These are phyloP conservation scores for Trichopus zeylanicus DNA, from an alignment of 116 monocot genomes.

Conservation along the genomic window DNA sequence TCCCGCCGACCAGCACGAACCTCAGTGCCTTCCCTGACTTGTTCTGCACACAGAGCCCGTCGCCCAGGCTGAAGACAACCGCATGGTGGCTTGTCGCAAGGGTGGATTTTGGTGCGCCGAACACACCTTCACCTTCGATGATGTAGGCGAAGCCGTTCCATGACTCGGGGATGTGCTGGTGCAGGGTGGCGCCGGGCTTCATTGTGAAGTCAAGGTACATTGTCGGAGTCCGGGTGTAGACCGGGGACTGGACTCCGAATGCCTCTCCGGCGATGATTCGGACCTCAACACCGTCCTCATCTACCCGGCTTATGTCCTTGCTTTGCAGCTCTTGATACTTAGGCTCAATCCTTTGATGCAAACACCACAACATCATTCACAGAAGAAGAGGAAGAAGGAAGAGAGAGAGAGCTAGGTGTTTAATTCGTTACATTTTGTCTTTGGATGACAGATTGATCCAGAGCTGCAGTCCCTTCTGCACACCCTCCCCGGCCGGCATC, in stretches of 20 bases:
- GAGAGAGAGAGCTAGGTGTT: neutral
- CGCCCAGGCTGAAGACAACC: slow-evolving; percentile 42
- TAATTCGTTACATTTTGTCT: slow-evolving; percentile 57
- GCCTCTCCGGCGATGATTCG: slow-evolving; percentile 70
- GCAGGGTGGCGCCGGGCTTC: slow-evolving; percentile 43
- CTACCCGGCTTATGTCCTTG: slow-evolving; percentile 45
- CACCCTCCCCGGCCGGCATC: slow-evolving; percentile 51
- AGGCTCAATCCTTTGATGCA: slow-evolving; percentile 52
- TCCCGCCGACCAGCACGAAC: slow-evolving; percentile 63
- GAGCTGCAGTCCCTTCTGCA: slow-evolving; percentile 61
- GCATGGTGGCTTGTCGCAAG: slow-evolving; percentile 32
- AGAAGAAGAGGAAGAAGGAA: neutral
- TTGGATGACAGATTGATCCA: slow-evolving; percentile 91
- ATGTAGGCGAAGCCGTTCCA: slow-evolving; percentile 70
- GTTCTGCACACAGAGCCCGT: slow-evolving; percentile 57
- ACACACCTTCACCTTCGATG: slow-evolving; percentile 62
- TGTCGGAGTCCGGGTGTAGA: slow-evolving; percentile 71
- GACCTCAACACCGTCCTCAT: slow-evolving; percentile 52
- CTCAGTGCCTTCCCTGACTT: slow-evolving; percentile 21
- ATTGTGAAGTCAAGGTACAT: slow-evolving; percentile 78
- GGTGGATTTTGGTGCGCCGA: slow-evolving; percentile 20
- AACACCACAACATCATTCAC: neutral
- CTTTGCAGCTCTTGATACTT: slow-evolving; percentile 60
- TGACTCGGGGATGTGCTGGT: slow-evolving; percentile 40
- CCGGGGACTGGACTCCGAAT: slow-evolving; percentile 61